phyloP scores from a whole-genome alignment of 371 early-diverging fungal species.

The Dinochytrium kinnereticum region DNA sequence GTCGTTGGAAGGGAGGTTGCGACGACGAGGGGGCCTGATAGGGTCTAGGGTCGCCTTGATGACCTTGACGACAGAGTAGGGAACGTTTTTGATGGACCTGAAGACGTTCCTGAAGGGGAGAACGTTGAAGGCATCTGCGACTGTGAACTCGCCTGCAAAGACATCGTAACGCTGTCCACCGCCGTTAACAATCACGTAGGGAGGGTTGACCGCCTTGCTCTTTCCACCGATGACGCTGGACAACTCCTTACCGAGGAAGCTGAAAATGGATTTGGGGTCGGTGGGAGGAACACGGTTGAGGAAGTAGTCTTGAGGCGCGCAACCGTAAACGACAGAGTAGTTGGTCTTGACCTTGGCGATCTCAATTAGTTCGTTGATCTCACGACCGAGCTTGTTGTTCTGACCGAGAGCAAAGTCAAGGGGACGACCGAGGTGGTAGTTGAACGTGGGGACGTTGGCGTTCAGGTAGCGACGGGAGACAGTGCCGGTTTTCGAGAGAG shows the following conservation, averaged over 20 bases:
- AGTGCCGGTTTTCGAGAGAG: constrained; percentile 43
- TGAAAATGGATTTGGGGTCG: constrained; percentile 51
- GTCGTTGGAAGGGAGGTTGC: neutral
- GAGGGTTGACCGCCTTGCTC: constrained; percentile 48
- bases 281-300: constrained; percentile 50
- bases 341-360: constrained; percentile 44
- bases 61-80: constrained; percentile 11
- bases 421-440: constrained; percentile 53
- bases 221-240: constrained; percentile 33
- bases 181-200: constrained; percentile 53
- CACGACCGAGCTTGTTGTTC: constrained; percentile 49
- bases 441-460: constrained; percentile 62
- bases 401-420: constrained; percentile 42
- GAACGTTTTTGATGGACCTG: constrained; percentile 19
- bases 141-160: constrained; percentile 58
- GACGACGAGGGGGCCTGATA: neutral
- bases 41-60: constrained; percentile 12
- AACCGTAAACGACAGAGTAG: constrained; percentile 44
- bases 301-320: constrained; percentile 62
- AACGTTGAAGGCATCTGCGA: constrained; percentile 58
- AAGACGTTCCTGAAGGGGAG: constrained; percentile 58
- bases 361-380: constrained; percentile 54
- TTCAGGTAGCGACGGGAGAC: constrained; percentile 66
- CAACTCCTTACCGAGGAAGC: constrained; percentile 54
- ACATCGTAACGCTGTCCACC: constrained; percentile 61